These are phyloP conservation scores for Clavispora carvajalis DNA, from an alignment of 805 yeast species.

Conservation along the genomic window DNA sequence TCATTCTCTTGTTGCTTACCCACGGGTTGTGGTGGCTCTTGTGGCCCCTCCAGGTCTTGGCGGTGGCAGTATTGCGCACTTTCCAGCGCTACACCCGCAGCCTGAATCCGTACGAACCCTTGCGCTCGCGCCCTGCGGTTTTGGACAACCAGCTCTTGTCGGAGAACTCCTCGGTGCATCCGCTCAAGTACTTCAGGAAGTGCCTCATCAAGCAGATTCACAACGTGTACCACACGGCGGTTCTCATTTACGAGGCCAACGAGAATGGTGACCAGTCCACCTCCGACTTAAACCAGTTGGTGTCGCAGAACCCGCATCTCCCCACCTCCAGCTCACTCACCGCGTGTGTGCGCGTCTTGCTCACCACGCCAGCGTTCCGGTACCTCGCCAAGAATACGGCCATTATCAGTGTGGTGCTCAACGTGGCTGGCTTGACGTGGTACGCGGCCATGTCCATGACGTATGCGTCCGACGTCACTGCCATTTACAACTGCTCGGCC, in stretches of 20 bases:
- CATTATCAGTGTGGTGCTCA: constrained; percentile 52
- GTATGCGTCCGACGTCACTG: constrained; percentile 81
- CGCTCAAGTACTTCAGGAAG: constrained; percentile 28
- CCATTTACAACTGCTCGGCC: constrained; percentile 86
- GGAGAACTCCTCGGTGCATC: constrained; percentile 2
- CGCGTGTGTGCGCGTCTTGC: constrained; percentile 31
- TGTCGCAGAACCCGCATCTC: constrained; percentile 33
- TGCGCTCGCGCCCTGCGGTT: constrained; percentile 26
- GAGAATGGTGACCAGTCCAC: constrained; percentile 32
- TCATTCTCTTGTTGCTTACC: constrained; percentile 58
- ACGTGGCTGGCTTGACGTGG: constrained; percentile 80
- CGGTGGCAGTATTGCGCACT: constrained; percentile 45
- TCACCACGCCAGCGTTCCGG: constrained; percentile 40
- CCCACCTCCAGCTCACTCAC: constrained; percentile 27
- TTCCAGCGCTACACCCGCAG: constrained; percentile 13
- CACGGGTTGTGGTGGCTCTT: constrained; percentile 74
- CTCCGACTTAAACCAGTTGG: constrained; percentile 26
- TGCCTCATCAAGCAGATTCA: constrained; percentile 38
- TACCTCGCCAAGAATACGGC: constrained; percentile 43
- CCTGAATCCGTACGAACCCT: constrained; percentile 21
- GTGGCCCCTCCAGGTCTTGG: constrained; percentile 62
- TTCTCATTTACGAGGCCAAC: constrained; percentile 38
- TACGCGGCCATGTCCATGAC: constrained; percentile 77
- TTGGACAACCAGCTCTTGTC: constrained; percentile 11
- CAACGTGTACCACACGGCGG: constrained; percentile 39